Percentiles rank a stretch among this genome's conserved stretches.
Evolutionary conservation across 148 eudicot genomes (phyloP).

Genomic region (Tetragonia tetragonoides): DNA sequence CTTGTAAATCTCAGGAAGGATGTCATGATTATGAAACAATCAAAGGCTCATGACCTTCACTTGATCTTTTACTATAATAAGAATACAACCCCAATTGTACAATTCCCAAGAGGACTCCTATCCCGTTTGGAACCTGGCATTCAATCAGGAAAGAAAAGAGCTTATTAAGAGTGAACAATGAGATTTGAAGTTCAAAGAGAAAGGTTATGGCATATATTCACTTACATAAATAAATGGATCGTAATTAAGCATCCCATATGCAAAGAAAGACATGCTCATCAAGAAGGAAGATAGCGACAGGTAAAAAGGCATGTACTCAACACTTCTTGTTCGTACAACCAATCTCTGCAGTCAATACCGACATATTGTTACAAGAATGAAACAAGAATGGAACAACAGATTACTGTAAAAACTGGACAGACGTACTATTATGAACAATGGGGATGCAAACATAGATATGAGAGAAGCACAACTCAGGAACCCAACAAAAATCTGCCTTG

Average conservation of each 20-base stretch:
- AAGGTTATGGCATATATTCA: constrained; percentile 2
- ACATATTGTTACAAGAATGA: not conserved
- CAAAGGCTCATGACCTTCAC: constrained; percentile 53
- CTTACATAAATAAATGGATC: constrained; percentile 86
- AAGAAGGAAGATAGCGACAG: constrained; percentile 81
- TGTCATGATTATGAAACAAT: constrained; percentile 37
- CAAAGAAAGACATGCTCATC: constrained; percentile 76
- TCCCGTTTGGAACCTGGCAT: constrained; percentile 84
- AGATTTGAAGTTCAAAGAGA: not conserved
- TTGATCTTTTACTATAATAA: constrained; percentile 43
- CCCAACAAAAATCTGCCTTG: constrained; percentile 57
- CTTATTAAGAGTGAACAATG: not conserved
- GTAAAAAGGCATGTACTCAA: constrained; percentile 91
- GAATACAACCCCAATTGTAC: constrained; percentile 55
- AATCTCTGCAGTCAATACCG: constrained; percentile 40
- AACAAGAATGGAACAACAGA: not conserved
- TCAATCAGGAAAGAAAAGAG: constrained; percentile 16
- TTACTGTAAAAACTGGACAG: not conserved
- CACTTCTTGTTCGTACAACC: constrained; percentile 75
- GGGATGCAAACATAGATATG: constrained; percentile 91
- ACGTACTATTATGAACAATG: constrained; percentile 77
- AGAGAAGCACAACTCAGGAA: constrained; percentile 63
- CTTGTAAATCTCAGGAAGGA: constrained; percentile 6
- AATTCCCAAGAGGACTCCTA: constrained; percentile 66
- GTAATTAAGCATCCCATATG: constrained; percentile 61